Conservation (phyloP, 106 monocot genomes). For the Allium cepa region DNA sequence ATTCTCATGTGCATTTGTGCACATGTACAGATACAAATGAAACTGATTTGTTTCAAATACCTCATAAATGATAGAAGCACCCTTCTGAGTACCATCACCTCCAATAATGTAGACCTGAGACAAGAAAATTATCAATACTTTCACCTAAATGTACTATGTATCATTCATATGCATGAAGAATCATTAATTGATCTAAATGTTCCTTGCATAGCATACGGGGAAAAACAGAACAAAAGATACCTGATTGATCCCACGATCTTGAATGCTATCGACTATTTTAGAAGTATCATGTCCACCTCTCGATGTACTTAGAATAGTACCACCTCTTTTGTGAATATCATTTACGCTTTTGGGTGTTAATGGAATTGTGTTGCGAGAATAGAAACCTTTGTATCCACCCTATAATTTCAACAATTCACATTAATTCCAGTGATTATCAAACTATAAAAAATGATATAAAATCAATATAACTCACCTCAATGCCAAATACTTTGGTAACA, state of each 20-base stretch:
- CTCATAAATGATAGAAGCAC: too few species aligned
- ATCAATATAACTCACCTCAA: slow-evolving; percentile 34
- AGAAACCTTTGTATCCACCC: slow-evolving; percentile 90
- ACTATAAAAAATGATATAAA: background rate
- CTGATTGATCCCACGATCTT: slow-evolving; percentile 91
- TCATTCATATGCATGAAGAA: background rate
- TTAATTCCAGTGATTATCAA: slow-evolving; percentile 1
- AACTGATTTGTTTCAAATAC: too few species aligned
- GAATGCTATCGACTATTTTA: slow-evolving; percentile 84
- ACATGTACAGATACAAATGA: too few species aligned
- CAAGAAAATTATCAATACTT: too few species aligned
- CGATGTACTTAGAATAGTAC: slow-evolving; percentile 77
- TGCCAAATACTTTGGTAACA: slow-evolving; percentile 49
- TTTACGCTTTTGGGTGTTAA: slow-evolving; percentile 72
- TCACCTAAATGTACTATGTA: too few species aligned
- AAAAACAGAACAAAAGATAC: slow-evolving; percentile 13
- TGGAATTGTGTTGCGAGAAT: slow-evolving; percentile 62
- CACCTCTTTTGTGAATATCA: slow-evolving; percentile 88
- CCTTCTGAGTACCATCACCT: too few species aligned
- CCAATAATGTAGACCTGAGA: too few species aligned
- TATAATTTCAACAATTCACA: slow-evolving; percentile 13
- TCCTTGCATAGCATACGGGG: too few species aligned
- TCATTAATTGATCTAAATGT: background rate
- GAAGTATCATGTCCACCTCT: slow-evolving; percentile 81
- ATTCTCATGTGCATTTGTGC: too few species aligned